A percentile compares a stretch with the other conserved stretches of the same genome.
Conservation (phyloP, 257 asterid species). For the Leptodermis oblonga region DNA sequence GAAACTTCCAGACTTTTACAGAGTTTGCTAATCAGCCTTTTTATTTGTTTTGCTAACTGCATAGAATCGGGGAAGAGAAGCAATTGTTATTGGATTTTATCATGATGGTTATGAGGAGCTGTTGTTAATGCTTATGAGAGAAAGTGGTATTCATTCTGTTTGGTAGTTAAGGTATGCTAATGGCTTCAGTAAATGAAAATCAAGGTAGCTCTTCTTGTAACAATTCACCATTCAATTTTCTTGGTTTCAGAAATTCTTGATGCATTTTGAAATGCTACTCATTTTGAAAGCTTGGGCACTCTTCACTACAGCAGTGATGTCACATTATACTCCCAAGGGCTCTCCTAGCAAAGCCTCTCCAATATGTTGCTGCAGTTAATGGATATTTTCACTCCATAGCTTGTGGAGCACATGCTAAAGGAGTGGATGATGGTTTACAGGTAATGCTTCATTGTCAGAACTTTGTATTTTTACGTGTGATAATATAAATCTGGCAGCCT, state of each 20-base stretch:
- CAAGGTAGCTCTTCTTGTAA: too few species aligned
- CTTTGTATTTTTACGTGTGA: neutral
- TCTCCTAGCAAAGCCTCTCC: slow-evolving; percentile 58
- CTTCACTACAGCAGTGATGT: slow-evolving; percentile 96
- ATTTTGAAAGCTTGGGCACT: slow-evolving; percentile 87
- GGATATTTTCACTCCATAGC: too few species aligned
- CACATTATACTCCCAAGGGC: slow-evolving; percentile 82
- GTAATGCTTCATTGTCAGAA: slow-evolving; percentile 28
- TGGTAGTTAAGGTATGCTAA: slow-evolving; percentile 75
- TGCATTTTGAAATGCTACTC: slow-evolving; percentile 84
- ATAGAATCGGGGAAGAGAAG: slow-evolving; percentile 84
- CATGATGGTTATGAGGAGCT: slow-evolving; percentile 94
- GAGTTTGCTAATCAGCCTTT: neutral
- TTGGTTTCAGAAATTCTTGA: slow-evolving; percentile 67
- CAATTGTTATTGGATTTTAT: slow-evolving; percentile 90
- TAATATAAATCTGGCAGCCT: neutral
- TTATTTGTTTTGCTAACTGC: too few species aligned
- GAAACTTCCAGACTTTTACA: neutral
- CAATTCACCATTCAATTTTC: neutral
- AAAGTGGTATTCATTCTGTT: slow-evolving; percentile 89
- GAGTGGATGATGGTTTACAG: slow-evolving; percentile 98
- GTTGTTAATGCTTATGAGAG: slow-evolving; percentile 90
- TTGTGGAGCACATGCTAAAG: too few species aligned
- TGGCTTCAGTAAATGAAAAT: neutral
- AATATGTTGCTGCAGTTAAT: slow-evolving; percentile 87